Evolutionary conservation across 106 monocot genomes (phyloP).

Genomic region (Chionographis japonica): DNA sequence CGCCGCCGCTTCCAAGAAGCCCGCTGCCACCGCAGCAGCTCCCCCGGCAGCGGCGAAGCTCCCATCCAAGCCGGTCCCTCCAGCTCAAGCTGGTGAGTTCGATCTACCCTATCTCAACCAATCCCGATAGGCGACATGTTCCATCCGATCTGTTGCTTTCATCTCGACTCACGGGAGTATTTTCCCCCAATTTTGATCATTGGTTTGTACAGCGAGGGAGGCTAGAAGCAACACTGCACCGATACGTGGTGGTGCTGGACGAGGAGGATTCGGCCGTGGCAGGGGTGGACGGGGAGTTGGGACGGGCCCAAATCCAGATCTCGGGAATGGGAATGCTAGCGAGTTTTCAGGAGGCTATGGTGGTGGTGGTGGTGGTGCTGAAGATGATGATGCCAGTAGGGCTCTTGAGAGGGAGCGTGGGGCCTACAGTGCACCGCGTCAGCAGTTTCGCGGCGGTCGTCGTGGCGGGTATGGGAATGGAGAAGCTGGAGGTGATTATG

Average conservation of each 20-base stretch:
- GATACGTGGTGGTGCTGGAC: constrained; percentile 25
- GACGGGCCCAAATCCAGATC: constrained; percentile 29
- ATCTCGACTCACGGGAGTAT: not conserved
- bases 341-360: constrained; percentile 17
- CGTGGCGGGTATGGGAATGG: constrained; percentile 44
- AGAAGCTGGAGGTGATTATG: constrained; percentile 41
- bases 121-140: not conserved
- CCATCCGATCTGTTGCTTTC: not conserved
- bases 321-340: constrained; percentile 39
- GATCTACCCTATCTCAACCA: not conserved
- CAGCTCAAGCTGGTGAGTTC: constrained; percentile 70
- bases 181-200: not conserved
- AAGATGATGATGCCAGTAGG: constrained; percentile 28
- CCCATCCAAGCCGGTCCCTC: constrained; percentile 65
- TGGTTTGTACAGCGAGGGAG: constrained; percentile 36
- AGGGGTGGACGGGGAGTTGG: constrained; percentile 47
- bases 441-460: constrained; percentile 49
- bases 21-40: constrained; percentile 13
- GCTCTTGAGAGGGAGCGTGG: constrained; percentile 44
- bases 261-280: constrained; percentile 49
- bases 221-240: constrained; percentile 28
- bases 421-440: constrained; percentile 27
- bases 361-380: constrained; percentile 27
- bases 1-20: constrained; percentile 21
- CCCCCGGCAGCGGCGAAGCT: constrained; percentile 42